Evolutionary conservation across 1,139 yeast genomes (phyloP).

Genomic region (Hansenula sp.): DNA sequence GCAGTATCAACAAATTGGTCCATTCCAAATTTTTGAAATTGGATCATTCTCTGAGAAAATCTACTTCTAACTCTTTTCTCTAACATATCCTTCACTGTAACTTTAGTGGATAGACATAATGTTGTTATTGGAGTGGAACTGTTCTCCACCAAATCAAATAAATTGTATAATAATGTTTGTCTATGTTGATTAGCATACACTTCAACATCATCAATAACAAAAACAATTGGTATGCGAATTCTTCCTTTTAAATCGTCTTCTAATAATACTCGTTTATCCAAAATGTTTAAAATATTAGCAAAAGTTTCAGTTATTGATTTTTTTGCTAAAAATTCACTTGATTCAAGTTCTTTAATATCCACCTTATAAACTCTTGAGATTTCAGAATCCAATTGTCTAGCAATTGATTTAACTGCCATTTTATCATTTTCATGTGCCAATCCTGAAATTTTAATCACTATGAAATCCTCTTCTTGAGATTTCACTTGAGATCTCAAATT

Average conservation of each 20-base stretch:
- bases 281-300: constrained; percentile 39
- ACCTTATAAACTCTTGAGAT: constrained; percentile 19
- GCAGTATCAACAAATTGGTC: constrained; percentile 37
- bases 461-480: constrained; percentile 42
- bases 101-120: constrained; percentile 71
- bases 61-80: constrained; percentile 92
- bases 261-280: constrained; percentile 28
- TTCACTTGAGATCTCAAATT: constrained; percentile 36
- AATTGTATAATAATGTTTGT: constrained; percentile 80
- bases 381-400: constrained; percentile 57
- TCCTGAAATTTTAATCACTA: constrained; percentile 66
- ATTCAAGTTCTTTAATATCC: constrained; percentile 15
- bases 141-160: constrained; percentile 80
- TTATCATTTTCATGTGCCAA: constrained; percentile 70
- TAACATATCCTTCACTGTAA: constrained; percentile 71
- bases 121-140: constrained; percentile 76
- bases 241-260: constrained; percentile 18
- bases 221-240: constrained; percentile 54
- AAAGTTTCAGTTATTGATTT: constrained; percentile 50
- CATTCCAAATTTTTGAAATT: constrained; percentile 46
- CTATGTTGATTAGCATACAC: constrained; percentile 65
- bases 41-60: constrained; percentile 74
- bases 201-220: constrained; percentile 84
- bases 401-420: constrained; percentile 79
- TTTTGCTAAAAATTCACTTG: constrained; percentile 33